Percentiles rank a stretch among this genome's conserved stretches.
Evolutionary conservation across 305 asterid genomes (phyloP).

Genomic region (Striga hermonthica): DNA sequence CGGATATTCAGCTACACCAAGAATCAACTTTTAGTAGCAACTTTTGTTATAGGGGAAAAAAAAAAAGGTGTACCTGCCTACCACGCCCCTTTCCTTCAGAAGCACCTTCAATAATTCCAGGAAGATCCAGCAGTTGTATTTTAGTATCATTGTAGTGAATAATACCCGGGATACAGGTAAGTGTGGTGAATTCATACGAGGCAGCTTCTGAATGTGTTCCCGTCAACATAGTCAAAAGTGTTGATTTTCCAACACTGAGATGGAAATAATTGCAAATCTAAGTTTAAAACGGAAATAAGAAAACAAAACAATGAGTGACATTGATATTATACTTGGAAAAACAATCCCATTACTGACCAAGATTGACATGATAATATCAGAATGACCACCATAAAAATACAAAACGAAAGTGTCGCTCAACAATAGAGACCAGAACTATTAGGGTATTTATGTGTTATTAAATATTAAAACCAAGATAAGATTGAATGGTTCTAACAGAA

Average conservation of each 20-base stretch:
- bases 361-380: slow-evolving; percentile 23
- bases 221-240: slow-evolving; percentile 89
- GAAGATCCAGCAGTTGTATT: slow-evolving; percentile 98
- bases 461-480: neutral
- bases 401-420: slow-evolving; percentile 25
- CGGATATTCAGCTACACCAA: slow-evolving; percentile 15
- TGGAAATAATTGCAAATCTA: slow-evolving; percentile 7
- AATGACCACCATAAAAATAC: slow-evolving; percentile 10
- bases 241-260: slow-evolving; percentile 85
- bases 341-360: slow-evolving; percentile 1
- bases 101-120: slow-evolving; percentile 99
- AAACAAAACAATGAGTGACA: neutral
- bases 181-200: slow-evolving; percentile 94
- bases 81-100: slow-evolving; percentile 99
- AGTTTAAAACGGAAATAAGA: slow-evolving; percentile 1
- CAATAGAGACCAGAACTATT: slow-evolving; percentile 7
- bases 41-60: neutral
- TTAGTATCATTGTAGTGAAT: slow-evolving; percentile 95
- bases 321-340: slow-evolving; percentile 1
- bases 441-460: neutral
- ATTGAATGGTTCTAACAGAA: slow-evolving; percentile 6
- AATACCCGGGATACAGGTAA: slow-evolving; percentile 97
- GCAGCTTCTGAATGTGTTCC: slow-evolving; percentile 99
- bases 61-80: slow-evolving; percentile 64
- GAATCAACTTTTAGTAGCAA: slow-evolving; percentile 8